A percentile compares a stretch with the other conserved stretches of the same genome.
Evolutionary conservation across 2,329 filamentous ascomycete genomes (phyloP).

Genomic region (Colletotrichum neosansevieriae): DNA sequence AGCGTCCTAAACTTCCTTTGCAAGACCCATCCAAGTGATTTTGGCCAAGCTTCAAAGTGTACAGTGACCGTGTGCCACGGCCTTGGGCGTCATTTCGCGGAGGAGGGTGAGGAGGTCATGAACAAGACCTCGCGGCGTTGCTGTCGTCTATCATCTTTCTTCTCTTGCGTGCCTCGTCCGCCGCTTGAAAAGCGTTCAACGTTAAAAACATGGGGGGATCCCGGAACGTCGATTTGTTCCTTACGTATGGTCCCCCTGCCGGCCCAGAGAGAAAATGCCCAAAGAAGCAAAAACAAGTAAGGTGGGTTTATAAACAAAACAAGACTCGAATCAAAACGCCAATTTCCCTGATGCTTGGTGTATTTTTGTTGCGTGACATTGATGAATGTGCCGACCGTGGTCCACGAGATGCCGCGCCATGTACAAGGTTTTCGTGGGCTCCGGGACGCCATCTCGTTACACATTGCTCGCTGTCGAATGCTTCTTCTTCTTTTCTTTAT

Average conservation of each 20-base stretch:
- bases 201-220: conserved; percentile 34
- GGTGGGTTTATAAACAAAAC: conserved; percentile 14
- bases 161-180: conserved; percentile 13
- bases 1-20: no score
- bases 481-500: not conserved
- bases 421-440: conserved; percentile 20
- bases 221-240: not conserved
- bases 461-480: conserved; percentile 12
- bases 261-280: conserved; percentile 27
- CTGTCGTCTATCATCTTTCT: conserved; percentile 20
- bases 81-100: not conserved
- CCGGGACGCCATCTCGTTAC: conserved; percentile 14
- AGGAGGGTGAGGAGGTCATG: no score
- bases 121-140: not conserved
- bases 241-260: conserved; percentile 17
- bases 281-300: conserved; percentile 14
- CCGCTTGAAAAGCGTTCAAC: conserved; percentile 28
- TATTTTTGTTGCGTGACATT: conserved; percentile 20
- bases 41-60: no score
- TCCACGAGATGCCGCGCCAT: conserved; percentile 12
- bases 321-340: conserved; percentile 33
- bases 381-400: conserved; percentile 24
- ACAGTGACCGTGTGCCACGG: conserved; percentile 15
- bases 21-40: no score
- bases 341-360: conserved; percentile 35